Percentiles rank a stretch among this genome's conserved stretches.
Evolutionary conservation across 129 eudicot species (phyloP).

Genomic region (Ambrosia trifida): DNA sequence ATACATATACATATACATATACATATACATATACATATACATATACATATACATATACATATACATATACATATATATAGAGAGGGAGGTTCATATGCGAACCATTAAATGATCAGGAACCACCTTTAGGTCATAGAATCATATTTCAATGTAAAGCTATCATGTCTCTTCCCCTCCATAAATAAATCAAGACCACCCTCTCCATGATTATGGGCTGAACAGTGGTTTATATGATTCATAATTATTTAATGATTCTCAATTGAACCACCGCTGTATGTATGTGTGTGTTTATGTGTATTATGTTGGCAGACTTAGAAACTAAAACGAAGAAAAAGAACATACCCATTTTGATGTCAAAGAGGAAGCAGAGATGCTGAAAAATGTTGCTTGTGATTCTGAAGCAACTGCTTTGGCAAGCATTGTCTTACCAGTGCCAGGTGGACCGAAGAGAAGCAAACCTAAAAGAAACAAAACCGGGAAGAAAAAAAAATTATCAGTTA

Average conservation of each 20-base stretch:
- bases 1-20: not conserved
- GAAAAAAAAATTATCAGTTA: not conserved
- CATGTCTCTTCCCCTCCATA: conserved; percentile 1
- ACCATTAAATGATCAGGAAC: not conserved
- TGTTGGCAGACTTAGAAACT: conserved; percentile 1
- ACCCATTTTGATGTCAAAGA: conserved; percentile 99
- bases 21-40: not conserved
- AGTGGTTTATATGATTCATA: not conserved
- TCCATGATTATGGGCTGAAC: not conserved
- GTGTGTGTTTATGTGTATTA: not conserved
- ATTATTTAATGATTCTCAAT: not conserved
- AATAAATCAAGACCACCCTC: not conserved
- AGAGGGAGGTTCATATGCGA: not conserved
- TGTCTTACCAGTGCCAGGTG: conserved; percentile 99
- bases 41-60: not conserved
- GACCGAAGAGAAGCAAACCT: conserved; percentile 99
- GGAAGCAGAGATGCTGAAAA: conserved; percentile 95
- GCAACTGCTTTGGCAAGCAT: conserved; percentile 99
- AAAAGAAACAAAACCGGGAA: conserved; percentile 22
- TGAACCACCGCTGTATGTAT: not conserved
- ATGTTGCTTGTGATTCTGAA: conserved; percentile 93
- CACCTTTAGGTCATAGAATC: not conserved
- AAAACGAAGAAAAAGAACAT: not conserved
- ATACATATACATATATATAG: not conserved
- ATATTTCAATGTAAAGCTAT: not conserved